Conservation (phyloP, 495 filamentous ascomycete genomes). For the Aspergillus haitiensis region DNA sequence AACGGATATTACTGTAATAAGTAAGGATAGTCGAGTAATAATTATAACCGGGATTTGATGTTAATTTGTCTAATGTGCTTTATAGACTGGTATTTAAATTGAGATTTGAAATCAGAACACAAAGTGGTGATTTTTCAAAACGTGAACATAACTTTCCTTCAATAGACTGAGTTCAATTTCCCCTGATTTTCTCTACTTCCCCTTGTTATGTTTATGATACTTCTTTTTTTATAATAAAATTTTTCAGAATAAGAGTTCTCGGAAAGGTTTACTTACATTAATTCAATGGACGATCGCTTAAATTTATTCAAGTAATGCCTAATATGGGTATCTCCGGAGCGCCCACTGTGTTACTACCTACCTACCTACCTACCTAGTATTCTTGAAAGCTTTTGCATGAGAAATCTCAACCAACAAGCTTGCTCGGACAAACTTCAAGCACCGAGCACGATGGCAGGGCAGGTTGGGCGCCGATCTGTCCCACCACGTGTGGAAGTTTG, state of each 20-base stretch:
- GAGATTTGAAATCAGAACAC: slow-evolving; percentile 4
- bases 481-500: slow-evolving; percentile 39
- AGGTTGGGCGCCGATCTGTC: slow-evolving; percentile 28
- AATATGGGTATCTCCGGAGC: too few relatives aligned
- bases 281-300: too few relatives aligned
- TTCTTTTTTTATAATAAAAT: too few relatives aligned
- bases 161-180: too few relatives aligned
- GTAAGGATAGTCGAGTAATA: too few relatives aligned
- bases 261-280: too few relatives aligned
- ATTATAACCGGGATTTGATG: neutral
- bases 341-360: too few relatives aligned
- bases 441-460: slow-evolving; percentile 17
- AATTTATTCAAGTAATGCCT: neutral
- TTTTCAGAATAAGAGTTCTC: neutral
- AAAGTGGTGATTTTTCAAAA: neutral
- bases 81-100: neutral
- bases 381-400: neutral
- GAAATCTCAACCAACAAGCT: slow-evolving; percentile 12
- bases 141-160: neutral
- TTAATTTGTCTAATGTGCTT: neutral
- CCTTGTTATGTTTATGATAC: too few relatives aligned
- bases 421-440: slow-evolving; percentile 1
- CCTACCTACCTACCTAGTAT: too few relatives aligned
- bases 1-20: too few relatives aligned
- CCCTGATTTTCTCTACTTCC: too few relatives aligned